Conservation (phyloP, 345 rosid genomes). For the Citrus trifoliata region DNA sequence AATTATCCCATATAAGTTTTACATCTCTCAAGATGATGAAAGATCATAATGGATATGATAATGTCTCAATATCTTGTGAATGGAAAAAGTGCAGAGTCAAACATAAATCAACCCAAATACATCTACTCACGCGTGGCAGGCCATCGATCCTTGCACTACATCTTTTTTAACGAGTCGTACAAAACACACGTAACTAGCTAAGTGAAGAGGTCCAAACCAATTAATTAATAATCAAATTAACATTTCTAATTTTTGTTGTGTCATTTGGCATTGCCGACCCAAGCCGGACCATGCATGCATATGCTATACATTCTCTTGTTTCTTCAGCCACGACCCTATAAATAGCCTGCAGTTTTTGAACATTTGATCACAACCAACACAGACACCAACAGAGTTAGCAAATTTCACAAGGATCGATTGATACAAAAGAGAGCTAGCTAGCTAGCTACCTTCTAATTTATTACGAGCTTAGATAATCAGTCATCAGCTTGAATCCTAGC, state of each 20-base stretch:
- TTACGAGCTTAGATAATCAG: neutral
- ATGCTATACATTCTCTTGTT: neutral
- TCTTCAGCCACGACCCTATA: neutral
- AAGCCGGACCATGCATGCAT: constrained; percentile 16
- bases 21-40: too few relatives aligned
- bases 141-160: neutral
- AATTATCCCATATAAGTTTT: too few relatives aligned
- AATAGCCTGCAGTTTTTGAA: neutral
- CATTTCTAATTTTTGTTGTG: neutral
- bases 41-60: too few relatives aligned
- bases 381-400: neutral
- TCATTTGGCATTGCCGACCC: constrained; percentile 19
- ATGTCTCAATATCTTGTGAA: too few relatives aligned
- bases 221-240: neutral
- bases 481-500: neutral
- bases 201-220: neutral
- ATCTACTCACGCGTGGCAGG: neutral
- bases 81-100: too few relatives aligned
- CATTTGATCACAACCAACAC: neutral
- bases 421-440: neutral
- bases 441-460: neutral
- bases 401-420: neutral
- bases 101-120: too few relatives aligned
- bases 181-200: neutral
- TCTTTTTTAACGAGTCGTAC: neutral